phyloP scores from a whole-genome alignment of 1,139 yeast species.

The Yamadazyma songkhlaensis region DNA sequence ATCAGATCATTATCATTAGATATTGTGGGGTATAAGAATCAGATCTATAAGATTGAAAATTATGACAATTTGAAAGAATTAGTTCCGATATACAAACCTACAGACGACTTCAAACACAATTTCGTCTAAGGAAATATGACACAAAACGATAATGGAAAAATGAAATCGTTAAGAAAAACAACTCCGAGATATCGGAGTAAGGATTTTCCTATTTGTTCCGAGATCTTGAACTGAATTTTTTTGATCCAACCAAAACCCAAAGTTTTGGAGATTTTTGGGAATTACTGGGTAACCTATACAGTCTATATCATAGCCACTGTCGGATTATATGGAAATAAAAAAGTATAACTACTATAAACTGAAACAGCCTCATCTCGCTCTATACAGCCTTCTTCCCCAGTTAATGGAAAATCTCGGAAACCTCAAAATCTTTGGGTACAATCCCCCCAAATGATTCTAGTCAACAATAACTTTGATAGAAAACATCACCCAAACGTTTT shows the following conservation, averaged over 20 bases:
- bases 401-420: neutral
- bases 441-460: too few species aligned
- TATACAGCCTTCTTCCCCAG: neutral
- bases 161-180: too few species aligned
- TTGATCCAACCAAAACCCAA: too few species aligned
- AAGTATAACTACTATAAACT: too few species aligned
- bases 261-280: too few species aligned
- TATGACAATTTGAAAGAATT: slow-evolving; percentile 5
- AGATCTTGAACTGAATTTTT: too few species aligned
- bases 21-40: slow-evolving; percentile 3
- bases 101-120: neutral
- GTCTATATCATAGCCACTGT: too few species aligned
- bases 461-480: too few species aligned
- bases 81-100: slow-evolving; percentile 1
- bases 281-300: too few species aligned
- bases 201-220: neutral
- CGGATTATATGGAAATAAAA: too few species aligned
- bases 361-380: too few species aligned
- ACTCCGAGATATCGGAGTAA: neutral
- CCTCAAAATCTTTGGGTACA: neutral
- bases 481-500: too few species aligned
- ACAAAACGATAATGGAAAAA: neutral
- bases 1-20: neutral
- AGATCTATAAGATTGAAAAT: slow-evolving; percentile 1
- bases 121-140: neutral